A percentile compares a stretch with the other conserved stretches of the same genome.
Evolutionary conservation across 768 basidiomycete species (phyloP).

Genomic region (Infundibulicybe gibba): DNA sequence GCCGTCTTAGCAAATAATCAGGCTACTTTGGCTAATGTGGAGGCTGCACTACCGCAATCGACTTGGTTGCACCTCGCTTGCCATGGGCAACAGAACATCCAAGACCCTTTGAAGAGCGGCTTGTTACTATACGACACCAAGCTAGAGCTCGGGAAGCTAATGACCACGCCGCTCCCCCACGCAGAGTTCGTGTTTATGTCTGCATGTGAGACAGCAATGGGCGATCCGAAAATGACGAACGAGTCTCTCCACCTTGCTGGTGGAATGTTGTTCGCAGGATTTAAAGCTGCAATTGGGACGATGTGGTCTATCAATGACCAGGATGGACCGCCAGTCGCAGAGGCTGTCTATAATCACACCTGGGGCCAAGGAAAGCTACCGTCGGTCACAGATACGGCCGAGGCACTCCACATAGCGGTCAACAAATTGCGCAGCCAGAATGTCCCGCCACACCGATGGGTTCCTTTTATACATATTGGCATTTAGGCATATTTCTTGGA

Average conservation of each 20-base stretch:
- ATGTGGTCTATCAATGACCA: constrained; percentile 38
- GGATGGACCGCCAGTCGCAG: constrained; percentile 4
- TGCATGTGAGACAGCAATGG: constrained; percentile 41
- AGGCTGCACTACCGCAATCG: constrained; percentile 1
- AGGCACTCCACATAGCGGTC: background rate
- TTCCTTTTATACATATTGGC: constrained; percentile 4
- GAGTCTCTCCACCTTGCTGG: constrained; percentile 36
- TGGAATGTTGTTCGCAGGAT: constrained; percentile 33
- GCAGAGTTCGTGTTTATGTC: constrained; percentile 39
- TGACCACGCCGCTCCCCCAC: constrained; percentile 15
- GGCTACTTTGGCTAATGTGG: constrained; percentile 7
- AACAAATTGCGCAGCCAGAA: background rate
- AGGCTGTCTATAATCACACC: background rate
- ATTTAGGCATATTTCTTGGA: too few relatives aligned
- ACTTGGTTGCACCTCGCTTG: constrained; percentile 35
- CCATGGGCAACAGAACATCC: constrained; percentile 27
- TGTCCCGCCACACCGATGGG: constrained; percentile 1
- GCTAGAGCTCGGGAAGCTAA: constrained; percentile 16
- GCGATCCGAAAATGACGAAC: constrained; percentile 19
- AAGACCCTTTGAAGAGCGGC: constrained; percentile 13
- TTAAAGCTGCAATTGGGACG: constrained; percentile 31
- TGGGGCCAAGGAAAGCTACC: background rate
- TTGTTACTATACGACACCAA: constrained; percentile 13
- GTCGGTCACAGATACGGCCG: background rate
- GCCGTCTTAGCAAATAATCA: constrained; percentile 4